Base-by-base conservation (phyloP, 1,139 yeast species). In the Saccharomyces hybrid region DNA sequence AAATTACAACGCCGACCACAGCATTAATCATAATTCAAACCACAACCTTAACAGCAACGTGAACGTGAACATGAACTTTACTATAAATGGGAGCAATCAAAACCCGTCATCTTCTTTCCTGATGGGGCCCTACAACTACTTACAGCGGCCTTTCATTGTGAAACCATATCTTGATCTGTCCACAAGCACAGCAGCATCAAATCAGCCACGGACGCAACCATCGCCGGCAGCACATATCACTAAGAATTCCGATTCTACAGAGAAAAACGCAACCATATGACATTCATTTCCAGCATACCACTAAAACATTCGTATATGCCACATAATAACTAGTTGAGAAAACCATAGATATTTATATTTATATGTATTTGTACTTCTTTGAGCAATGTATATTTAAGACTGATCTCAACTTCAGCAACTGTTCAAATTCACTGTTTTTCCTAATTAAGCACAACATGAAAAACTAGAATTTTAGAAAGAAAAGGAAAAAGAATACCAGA, bases 401-500 rank as follows among this genome's bases (percentile, higher is more conserved):
- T 38, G 44, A 38, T 20, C 23, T 20, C 13, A 8, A 11, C 13
- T 38, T 38, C 23, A 9, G 16, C 44, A 38, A 5, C 13, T 9
- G 16, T 38, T 38, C 57, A 2, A 58, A 38, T 38, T 11, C 44
- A 38, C 44, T 16, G 23, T 38, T 38, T 34, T 38, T 38, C 26
- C 44, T 20, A 38, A 38, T 16, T 38, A 20, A 38, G 44, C 44
- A 38, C 25, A 16, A 9, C 20, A 16, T 20, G 13, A 20, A 20
- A 38, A 38, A 38, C 13, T 16, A 14, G 23, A 34, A 9, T 23
- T 23, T 23, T 23, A 38, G 20, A 8, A 34, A 14, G 13, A 11
- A 28, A 30, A 57, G 46, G 59, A 60, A 6, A 14, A 13, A 30
- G n/a, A 30, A 9, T 30, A 30, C 5, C 11, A 14, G 42, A 20